Conservation (phyloP, 108 stramenopile genomes). For the Conticribra guillardii region DNA sequence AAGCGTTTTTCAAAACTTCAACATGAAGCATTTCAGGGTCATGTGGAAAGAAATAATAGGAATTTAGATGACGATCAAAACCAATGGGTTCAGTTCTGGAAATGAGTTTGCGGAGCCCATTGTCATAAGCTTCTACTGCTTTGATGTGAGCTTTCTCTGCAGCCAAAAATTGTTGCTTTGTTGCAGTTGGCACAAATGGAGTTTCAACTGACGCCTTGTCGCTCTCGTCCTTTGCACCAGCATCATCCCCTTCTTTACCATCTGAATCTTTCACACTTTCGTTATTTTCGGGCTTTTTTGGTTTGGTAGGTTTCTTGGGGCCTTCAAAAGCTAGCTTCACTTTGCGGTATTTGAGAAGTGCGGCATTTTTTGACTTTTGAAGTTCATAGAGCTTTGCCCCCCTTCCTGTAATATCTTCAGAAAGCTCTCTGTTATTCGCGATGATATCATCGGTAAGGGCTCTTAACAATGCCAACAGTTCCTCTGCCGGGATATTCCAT, state of each 20-base stretch:
- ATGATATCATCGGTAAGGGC: conserved; percentile 80
- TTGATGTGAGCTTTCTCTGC: conserved; percentile 66
- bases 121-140: conserved; percentile 76
- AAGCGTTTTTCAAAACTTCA: conserved; percentile 54
- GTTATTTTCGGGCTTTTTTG: conserved; percentile 26
- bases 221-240: conserved; percentile 25
- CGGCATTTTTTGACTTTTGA: conserved; percentile 65
- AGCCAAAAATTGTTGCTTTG: conserved; percentile 60
- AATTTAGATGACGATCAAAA: conserved; percentile 73
- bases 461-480: conserved; percentile 69
- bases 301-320: conserved; percentile 49
- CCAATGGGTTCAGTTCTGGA: conserved; percentile 79
- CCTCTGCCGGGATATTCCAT: conserved; percentile 80
- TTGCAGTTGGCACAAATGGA: conserved; percentile 54
- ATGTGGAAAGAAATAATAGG: conserved; percentile 71
- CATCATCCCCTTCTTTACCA: conserved; percentile 26
- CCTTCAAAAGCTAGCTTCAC: conserved; percentile 66
- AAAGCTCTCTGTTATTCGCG: conserved; percentile 55
- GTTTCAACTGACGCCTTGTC: conserved; percentile 19
- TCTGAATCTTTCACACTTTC: conserved; percentile 35
- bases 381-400: conserved; percentile 69
- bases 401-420: conserved; percentile 58
- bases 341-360: conserved; percentile 68
- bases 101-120: conserved; percentile 59
- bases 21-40: conserved; percentile 76